These are phyloP conservation scores for Herpetomonas tarakana DNA, from an alignment of 208 protist genomes.

Conservation along the genomic window DNA sequence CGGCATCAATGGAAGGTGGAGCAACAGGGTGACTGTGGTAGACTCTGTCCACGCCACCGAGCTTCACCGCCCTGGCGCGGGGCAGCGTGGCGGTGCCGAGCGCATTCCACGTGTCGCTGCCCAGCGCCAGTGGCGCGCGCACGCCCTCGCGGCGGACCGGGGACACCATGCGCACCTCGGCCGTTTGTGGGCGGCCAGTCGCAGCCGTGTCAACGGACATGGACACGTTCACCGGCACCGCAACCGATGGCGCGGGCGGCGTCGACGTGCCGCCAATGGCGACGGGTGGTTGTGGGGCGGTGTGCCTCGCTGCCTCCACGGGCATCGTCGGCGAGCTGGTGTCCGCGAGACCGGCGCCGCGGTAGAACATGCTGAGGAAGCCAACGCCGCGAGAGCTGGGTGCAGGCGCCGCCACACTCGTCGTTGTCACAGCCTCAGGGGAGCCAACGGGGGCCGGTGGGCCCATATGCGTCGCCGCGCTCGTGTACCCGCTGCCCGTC, in stretches of 20 bases:
- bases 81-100: slow-evolving; percentile 24
- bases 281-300: not conserved
- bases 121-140: slow-evolving; percentile 27
- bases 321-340: not conserved
- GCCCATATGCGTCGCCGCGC: not conserved
- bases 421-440: slow-evolving; percentile 3
- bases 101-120: slow-evolving; percentile 40
- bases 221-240: slow-evolving; percentile 30
- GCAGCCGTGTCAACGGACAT: slow-evolving; percentile 19
- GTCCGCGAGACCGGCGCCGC: slow-evolving; percentile 1
- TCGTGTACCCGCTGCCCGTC: too few species aligned
- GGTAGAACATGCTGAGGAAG: slow-evolving; percentile 42
- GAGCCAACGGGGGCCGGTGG: slow-evolving; percentile 25
- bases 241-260: slow-evolving; percentile 13
- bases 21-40: slow-evolving; percentile 4
- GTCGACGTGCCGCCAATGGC: not conserved
- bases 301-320: not conserved
- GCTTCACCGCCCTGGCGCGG: not conserved
- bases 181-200: not conserved
- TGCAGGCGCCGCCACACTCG: not conserved
- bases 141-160: slow-evolving; percentile 8
- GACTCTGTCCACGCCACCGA: not conserved
- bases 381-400: not conserved
- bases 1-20: slow-evolving; percentile 31
- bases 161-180: not conserved